phyloP scores from a whole-genome alignment of 306 rosid species.

The Dryas alaskensis region DNA sequence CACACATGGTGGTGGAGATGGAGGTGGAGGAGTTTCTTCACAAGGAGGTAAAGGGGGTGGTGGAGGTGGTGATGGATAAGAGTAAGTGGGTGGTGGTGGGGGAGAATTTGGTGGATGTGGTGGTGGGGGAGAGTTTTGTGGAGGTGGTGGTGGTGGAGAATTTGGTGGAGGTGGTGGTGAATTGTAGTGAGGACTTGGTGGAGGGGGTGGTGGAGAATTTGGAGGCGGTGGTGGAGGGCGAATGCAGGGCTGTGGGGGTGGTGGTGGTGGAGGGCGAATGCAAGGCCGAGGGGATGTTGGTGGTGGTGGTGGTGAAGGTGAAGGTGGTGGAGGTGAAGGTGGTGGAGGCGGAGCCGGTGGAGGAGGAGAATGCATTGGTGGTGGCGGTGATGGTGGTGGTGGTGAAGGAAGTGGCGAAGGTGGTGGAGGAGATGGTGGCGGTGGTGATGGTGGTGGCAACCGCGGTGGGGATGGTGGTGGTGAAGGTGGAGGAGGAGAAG shows the following conservation, averaged over 20 bases:
- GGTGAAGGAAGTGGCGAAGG: background rate
- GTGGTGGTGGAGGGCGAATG: background rate
- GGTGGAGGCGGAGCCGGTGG: background rate
- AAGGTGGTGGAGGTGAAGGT: background rate
- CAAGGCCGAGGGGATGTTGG: constrained; percentile 6
- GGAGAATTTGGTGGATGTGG: constrained; percentile 16
- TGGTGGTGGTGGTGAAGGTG: background rate
- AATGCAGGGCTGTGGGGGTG: background rate
- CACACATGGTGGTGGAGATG: constrained; percentile 21
- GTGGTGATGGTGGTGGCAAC: background rate
- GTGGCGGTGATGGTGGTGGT: constrained; percentile 1
- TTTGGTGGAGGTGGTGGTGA: constrained; percentile 22
- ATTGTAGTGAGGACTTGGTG: constrained; percentile 8
- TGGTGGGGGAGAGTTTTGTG: constrained; percentile 21
- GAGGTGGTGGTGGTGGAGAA: constrained; percentile 22
- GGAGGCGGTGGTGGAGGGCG: background rate
- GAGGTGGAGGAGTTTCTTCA: constrained; percentile 5
- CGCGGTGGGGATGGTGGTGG: background rate
- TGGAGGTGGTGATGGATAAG: background rate
- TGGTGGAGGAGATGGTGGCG: background rate
- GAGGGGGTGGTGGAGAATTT: constrained; percentile 2
- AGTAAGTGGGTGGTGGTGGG: constrained; percentile 15
- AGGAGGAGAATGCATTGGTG: background rate
- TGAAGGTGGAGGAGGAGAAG: background rate
- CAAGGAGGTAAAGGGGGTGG: constrained; percentile 22